Conservation (phyloP, 495 filamentous ascomycete species). For the Haplographium delicatum region DNA sequence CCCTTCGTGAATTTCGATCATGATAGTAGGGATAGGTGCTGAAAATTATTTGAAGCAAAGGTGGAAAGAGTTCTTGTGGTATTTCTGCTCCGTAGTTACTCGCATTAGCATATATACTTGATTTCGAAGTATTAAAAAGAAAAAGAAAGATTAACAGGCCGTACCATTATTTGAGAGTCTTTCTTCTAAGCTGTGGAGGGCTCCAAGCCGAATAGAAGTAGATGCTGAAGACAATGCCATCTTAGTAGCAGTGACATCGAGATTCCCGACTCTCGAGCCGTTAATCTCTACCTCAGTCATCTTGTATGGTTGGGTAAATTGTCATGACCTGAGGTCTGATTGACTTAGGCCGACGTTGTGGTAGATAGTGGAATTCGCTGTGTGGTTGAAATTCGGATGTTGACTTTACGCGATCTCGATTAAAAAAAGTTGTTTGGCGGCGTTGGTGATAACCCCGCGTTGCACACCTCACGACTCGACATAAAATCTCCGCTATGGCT, state of each 20-base stretch:
- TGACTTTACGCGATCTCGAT: background rate
- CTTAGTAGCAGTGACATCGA: slow-evolving; percentile 20
- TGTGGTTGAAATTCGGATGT: background rate
- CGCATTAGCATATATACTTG: background rate
- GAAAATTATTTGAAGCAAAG: slow-evolving; percentile 67
- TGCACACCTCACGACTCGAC: background rate
- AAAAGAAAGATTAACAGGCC: slow-evolving; percentile 6
- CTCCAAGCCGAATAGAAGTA: slow-evolving; percentile 37
- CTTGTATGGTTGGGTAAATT: slow-evolving; percentile 11
- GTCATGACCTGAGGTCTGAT: slow-evolving; percentile 17
- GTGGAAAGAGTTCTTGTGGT: slow-evolving; percentile 16
- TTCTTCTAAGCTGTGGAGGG: slow-evolving; percentile 41
- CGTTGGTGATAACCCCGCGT: slow-evolving; percentile 2
- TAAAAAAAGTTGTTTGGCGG: background rate
- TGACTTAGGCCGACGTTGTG: background rate
- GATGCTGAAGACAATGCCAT: slow-evolving; percentile 45
- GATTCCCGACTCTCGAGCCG: slow-evolving; percentile 12
- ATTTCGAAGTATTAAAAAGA: no score
- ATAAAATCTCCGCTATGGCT: slow-evolving; percentile 48
- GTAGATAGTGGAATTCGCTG: background rate
- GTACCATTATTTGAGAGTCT: slow-evolving; percentile 41
- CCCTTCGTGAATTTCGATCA: slow-evolving; percentile 77
- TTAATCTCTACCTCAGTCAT: slow-evolving; percentile 30
- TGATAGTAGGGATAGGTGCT: slow-evolving; percentile 80
- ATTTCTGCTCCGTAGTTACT: slow-evolving; percentile 16